phyloP scores from a whole-genome alignment of 192 early-diverging fungal genomes.

The Pecoramyces ruminantium region DNA sequence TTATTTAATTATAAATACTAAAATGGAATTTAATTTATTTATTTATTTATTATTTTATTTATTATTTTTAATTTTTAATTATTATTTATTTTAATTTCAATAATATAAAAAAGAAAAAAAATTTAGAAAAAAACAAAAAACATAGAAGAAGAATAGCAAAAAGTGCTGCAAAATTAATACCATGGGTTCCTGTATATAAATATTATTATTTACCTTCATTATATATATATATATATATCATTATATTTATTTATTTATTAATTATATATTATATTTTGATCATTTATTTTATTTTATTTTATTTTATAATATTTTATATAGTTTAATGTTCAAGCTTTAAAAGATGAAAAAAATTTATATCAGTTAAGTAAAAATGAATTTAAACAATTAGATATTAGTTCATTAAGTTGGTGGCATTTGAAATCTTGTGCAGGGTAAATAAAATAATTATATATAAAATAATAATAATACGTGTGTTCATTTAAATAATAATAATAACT shows the following conservation, averaged over 20 bases:
- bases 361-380: background rate
- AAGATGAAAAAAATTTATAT: background rate
- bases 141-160: background rate
- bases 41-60: too few relatives aligned
- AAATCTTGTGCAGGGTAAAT: background rate
- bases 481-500: too few relatives aligned
- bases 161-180: background rate
- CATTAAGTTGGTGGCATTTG: background rate
- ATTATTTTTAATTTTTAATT: too few relatives aligned
- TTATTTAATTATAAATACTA: too few relatives aligned
- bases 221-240: too few relatives aligned
- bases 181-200: background rate
- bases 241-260: too few relatives aligned
- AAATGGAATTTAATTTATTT: too few relatives aligned
- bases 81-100: too few relatives aligned
- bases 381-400: background rate
- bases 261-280: too few relatives aligned
- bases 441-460: background rate
- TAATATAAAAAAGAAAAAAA: background rate
- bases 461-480: too few relatives aligned
- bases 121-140: background rate
- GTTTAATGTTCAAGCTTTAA: background rate
- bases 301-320: background rate
- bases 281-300: too few relatives aligned
- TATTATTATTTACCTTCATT: too few relatives aligned